Base-by-base conservation (phyloP, 371 early-diverging fungal species). In the Phascolomyces articulosus region DNA sequence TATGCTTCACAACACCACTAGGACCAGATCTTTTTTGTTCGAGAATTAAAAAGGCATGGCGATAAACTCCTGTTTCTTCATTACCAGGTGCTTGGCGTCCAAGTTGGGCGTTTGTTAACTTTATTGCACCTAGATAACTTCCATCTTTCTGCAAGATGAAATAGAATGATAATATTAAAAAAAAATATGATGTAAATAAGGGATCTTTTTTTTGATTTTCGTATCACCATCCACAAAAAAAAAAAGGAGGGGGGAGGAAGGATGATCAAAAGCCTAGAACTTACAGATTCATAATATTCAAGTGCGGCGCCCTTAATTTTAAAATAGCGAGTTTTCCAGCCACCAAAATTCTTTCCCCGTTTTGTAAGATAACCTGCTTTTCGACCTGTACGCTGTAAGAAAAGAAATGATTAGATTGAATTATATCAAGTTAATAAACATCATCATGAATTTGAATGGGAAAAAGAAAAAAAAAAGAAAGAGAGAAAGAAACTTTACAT, bases 331-430 rank as follows among this genome's bases (percentile, higher is more conserved):
- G 89, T 71, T 72, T 94, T 94, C 92, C 94, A 93, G 10, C 92
- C 91, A 58, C 95, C 93, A 84, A 93, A 91, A 72, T 89, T 91
- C 70, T 93, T 93, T 47, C 93, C 95, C 74, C 90, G 86, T 72
- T 95, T 95, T 56, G 89, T 87, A 59, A 95, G 77, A 64, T 91
- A 93, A 3, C 96, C 96, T 77, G 93, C 72, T 94, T 68, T 68
- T 20, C 53, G 53, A 9, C 64, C 69, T 0, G 64, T 56, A 31
- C 55, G 51, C 64, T 64, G 34, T n/a, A 53, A 18, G 4, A 44
- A 15, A 13, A 44, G 16, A 44, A n/a, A n/a, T n/a, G n/a, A n/a
- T n/a, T n/a, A n/a, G n/a, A n/a, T n/a, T n/a, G n/a, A n/a, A n/a
- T n/a, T n/a, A n/a, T n/a, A n/a, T n/a, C n/a, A n/a, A n/a, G n/a